Evolutionary conservation across 164 flowering plant genomes (phyloP).

Genomic region (Hamamelis virginiana): DNA sequence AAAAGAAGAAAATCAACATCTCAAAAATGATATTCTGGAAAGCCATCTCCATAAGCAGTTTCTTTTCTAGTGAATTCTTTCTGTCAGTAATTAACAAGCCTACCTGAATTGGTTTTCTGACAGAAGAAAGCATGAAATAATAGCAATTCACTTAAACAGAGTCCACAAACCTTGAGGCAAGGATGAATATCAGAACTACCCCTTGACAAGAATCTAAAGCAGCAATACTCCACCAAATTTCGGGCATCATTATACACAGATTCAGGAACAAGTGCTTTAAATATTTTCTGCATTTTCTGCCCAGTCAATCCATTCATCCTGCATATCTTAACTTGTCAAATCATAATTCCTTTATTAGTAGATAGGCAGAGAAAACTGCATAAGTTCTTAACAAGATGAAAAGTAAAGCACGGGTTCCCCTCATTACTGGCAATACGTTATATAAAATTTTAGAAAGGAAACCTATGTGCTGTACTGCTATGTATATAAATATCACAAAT

Average conservation of each 20-base stretch:
- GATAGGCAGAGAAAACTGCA: not conserved
- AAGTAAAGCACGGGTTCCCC: not conserved
- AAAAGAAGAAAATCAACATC: too few relatives aligned
- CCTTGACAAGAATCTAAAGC: constrained; percentile 94
- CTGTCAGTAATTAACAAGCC: not conserved
- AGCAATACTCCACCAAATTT: constrained; percentile 87
- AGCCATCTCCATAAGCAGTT: too few relatives aligned
- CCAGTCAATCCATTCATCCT: constrained; percentile 98
- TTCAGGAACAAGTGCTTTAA: constrained; percentile 74
- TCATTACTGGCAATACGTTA: not conserved
- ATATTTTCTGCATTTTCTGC: constrained; percentile 77
- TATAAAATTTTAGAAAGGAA: not conserved
- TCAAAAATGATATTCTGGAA: too few relatives aligned
- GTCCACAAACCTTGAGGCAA: constrained; percentile 69
- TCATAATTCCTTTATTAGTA: constrained; percentile 8
- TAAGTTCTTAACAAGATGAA: not conserved
- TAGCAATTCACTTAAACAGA: not conserved
- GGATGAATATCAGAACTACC: constrained; percentile 84
- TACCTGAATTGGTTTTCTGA: not conserved
- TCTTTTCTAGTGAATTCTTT: too few relatives aligned
- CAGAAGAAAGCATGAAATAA: not conserved
- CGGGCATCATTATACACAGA: constrained; percentile 59
- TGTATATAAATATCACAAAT: not conserved
- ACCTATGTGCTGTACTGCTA: not conserved
- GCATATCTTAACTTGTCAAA: constrained; percentile 38